A percentile compares a stretch with the other conserved stretches of the same genome.
These are phyloP conservation scores for Somion occarium DNA, from an alignment of 1,284 basidiomycete genomes.

Conservation along the genomic window DNA sequence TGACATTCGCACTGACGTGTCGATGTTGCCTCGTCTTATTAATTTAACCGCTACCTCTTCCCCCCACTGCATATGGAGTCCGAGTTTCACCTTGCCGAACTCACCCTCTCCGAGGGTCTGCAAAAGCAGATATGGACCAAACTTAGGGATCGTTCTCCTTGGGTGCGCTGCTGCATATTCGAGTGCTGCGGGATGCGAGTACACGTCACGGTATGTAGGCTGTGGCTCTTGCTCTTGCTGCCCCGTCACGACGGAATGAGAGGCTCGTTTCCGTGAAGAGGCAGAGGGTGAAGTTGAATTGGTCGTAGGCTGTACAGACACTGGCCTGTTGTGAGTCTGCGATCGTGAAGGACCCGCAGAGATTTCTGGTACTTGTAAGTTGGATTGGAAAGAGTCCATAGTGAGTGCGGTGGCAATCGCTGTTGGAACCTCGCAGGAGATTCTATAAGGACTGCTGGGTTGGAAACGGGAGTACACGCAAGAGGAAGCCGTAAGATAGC, in stretches of 20 bases:
- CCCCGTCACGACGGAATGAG: conserved; percentile 45
- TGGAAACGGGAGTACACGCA: conserved; percentile 7
- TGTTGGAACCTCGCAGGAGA: neutral
- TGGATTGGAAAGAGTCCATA: conserved; percentile 27
- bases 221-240: conserved; percentile 39
- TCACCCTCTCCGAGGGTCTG: conserved; percentile 98
- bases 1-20: conserved; percentile 81
- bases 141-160: conserved; percentile 82
- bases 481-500: neutral
- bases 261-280: conserved; percentile 44
- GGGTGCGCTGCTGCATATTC: conserved; percentile 86
- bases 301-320: conserved; percentile 39
- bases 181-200: conserved; percentile 81
- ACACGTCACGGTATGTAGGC: conserved; percentile 62
- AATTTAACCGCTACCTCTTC: conserved; percentile 99
- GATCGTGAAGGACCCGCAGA: conserved; percentile 43
- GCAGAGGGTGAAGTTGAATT: conserved; percentile 29
- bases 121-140: conserved; percentile 91
- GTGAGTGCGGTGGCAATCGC: neutral
- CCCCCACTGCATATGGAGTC: conserved; percentile 90
- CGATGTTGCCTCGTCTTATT: conserved; percentile 91
- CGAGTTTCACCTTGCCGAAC: conserved; percentile 99
- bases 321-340: conserved; percentile 33
- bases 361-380: conserved; percentile 43
- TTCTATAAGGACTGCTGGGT: neutral